Evolutionary conservation across 305 asterid species (phyloP), one percentile per base, ranked within the genome.

Genomic region (Ruellia speciosa): DNA sequence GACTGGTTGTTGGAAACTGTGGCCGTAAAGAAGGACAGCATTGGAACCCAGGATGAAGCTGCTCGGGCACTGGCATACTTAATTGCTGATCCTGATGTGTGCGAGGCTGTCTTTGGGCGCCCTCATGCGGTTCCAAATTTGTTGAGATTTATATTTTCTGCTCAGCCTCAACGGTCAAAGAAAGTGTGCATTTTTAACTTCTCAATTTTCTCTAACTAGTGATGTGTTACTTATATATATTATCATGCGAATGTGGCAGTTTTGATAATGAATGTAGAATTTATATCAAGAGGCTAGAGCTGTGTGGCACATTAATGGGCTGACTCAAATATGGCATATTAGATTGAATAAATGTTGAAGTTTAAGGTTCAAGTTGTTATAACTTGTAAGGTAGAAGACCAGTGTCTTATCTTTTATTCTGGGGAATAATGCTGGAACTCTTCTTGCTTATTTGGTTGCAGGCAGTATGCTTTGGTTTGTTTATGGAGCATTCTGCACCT

Each of bases 1-100:
- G 99, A 92, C 72, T 92, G 99, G 99, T 72, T 92, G 66, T 53
- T 92, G 70, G 95, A 92, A 66, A 84, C 97, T 7, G 94, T 79
- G 49, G 80, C 90, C 0, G 72, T 78, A 64, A 54, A 84, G 8
- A 78, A 77, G 70, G 96, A 82, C 40, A 74, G 76, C 18, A 72
- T 67, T 61, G 89, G 85, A 20, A 75, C 93, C 12, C 99, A 86
- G 80, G 81, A 90, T 0, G 99, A 92, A 72, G 75, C 99, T 0
- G 96, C 97, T 4, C 79, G 99, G 83, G 97, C 97, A 16, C 72
- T 92, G 76, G 99, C 99, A 0, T 86, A 79, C 67, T 71, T 92
- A 59, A 82, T 92, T 20, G 85, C 96, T 14, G 99, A 92, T 72
- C 82, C 87, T 3, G 86, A 76, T 54, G 96, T 86, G 63, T 77